These are phyloP conservation scores for Elsinoe batatas DNA, from an alignment of 2,329 filamentous ascomycete species.

Conservation along the genomic window DNA sequence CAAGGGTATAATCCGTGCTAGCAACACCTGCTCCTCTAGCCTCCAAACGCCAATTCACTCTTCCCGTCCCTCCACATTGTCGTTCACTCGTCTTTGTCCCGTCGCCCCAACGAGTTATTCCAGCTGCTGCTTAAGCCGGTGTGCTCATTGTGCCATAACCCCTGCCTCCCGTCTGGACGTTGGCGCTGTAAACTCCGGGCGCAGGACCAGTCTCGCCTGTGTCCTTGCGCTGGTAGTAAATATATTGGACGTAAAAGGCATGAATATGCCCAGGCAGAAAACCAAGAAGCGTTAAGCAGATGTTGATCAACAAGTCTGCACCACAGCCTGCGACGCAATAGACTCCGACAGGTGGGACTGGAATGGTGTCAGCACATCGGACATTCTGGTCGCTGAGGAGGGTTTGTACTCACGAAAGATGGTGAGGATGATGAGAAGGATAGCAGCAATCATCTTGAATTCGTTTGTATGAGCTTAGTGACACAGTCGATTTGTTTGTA, in stretches of 20 bases:
- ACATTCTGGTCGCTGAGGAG: not conserved
- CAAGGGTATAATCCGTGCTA: no score
- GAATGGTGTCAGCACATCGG: slow-evolving; percentile 7
- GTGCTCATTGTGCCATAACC: slow-evolving; percentile 23
- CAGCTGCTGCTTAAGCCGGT: slow-evolving; percentile 34
- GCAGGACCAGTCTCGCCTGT: slow-evolving; percentile 53
- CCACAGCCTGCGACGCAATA: slow-evolving; percentile 41
- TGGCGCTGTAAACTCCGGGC: slow-evolving; percentile 61
- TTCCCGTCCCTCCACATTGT: not conserved
- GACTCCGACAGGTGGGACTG: slow-evolving; percentile 41
- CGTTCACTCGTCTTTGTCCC: not conserved
- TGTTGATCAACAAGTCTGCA: slow-evolving; percentile 40
- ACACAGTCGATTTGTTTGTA: not conserved
- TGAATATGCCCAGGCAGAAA: slow-evolving; percentile 68
- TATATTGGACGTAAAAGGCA: slow-evolving; percentile 72
- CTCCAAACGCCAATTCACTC: no score
- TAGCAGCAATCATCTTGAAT: slow-evolving; percentile 25
- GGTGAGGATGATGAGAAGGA: slow-evolving; percentile 37
- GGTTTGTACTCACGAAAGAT: slow-evolving; percentile 31
- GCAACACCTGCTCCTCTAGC: no score
- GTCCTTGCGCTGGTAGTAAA: slow-evolving; percentile 68
- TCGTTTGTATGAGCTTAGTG: not conserved
- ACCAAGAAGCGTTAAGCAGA: slow-evolving; percentile 37
- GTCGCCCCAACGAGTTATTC: not conserved
- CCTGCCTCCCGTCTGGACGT: slow-evolving; percentile 58